phyloP scores from a whole-genome alignment of 2,329 filamentous ascomycete species.

The Fusarium beomiforme region DNA sequence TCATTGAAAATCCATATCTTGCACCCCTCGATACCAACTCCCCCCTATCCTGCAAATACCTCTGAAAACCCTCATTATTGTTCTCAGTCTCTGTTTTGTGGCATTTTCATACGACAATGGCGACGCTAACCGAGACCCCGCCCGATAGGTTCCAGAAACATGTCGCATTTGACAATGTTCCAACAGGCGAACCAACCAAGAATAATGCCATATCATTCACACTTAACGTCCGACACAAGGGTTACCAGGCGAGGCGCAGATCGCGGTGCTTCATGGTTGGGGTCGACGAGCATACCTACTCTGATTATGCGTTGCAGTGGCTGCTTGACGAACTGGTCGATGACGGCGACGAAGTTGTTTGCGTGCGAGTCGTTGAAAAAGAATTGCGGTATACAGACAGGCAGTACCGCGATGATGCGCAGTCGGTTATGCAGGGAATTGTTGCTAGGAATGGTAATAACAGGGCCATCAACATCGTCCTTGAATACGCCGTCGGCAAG shows the following conservation, averaged over 20 bases:
- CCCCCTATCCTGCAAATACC: slow-evolving; percentile 4
- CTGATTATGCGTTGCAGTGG: slow-evolving; percentile 92
- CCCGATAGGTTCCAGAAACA: slow-evolving; percentile 66
- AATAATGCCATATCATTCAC: slow-evolving; percentile 76
- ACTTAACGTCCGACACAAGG: slow-evolving; percentile 84
- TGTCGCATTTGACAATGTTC: slow-evolving; percentile 70
- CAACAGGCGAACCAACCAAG: slow-evolving; percentile 66
- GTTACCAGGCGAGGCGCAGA: slow-evolving; percentile 81
- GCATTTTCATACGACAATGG: slow-evolving; percentile 47
- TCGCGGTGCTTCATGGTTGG: slow-evolving; percentile 92
- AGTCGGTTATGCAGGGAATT: slow-evolving; percentile 77
- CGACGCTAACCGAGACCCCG: slow-evolving; percentile 55
- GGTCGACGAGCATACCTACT: slow-evolving; percentile 90
- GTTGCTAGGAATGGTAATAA: slow-evolving; percentile 81
- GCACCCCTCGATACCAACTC: background rate
- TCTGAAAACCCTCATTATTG: background rate
- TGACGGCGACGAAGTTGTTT: slow-evolving; percentile 93
- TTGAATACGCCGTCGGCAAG: slow-evolving; percentile 91
- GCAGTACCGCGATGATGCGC: slow-evolving; percentile 80
- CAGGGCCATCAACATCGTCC: slow-evolving; percentile 83
- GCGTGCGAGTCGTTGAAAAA: slow-evolving; percentile 87
- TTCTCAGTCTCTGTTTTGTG: slow-evolving; percentile 17
- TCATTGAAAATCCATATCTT: slow-evolving; percentile 19
- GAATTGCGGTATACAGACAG: slow-evolving; percentile 76
- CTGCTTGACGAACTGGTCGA: slow-evolving; percentile 91